These are phyloP conservation scores for Lichtheimia ornata DNA, from an alignment of 371 early-diverging fungal genomes.

Conservation along the genomic window DNA sequence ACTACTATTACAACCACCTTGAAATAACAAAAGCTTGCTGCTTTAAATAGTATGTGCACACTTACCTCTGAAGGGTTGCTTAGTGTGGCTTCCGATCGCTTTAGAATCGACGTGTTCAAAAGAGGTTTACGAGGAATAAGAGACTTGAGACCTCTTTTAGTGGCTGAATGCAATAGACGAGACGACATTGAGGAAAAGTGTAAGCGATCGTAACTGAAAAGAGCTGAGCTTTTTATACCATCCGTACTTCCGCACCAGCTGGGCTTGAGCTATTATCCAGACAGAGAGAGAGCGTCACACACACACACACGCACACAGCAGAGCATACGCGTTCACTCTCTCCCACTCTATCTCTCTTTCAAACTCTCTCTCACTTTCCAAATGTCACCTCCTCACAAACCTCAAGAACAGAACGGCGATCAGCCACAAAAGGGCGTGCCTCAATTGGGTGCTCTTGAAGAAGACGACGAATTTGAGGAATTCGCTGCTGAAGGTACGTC, in stretches of 20 bases:
- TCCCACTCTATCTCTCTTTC: not conserved
- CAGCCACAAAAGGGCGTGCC: conserved; percentile 41
- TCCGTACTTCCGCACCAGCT: too few relatives aligned
- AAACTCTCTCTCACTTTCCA: not conserved
- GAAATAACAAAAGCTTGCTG: not conserved
- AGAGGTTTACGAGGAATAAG: not conserved
- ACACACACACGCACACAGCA: not conserved
- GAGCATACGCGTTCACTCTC: conserved; percentile 1
- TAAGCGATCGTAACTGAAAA: not conserved
- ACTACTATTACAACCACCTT: not conserved
- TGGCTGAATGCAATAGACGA: conserved; percentile 14
- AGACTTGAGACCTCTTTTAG: conserved; percentile 2
- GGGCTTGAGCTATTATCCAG: too few relatives aligned
- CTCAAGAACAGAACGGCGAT: conserved; percentile 29
- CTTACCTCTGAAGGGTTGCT: conserved; percentile 10
- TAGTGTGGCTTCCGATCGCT: conserved; percentile 8
- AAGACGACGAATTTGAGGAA: conserved; percentile 94
- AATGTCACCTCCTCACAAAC: conserved; percentile 15
- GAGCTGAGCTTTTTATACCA: too few relatives aligned
- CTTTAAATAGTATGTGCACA: not conserved
- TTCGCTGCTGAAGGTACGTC: conserved; percentile 82
- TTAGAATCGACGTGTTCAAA: not conserved
- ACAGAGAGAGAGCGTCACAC: not conserved
- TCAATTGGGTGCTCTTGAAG: conserved; percentile 74
- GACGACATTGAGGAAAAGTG: conserved; percentile 7